Conservation (phyloP, 2,329 filamentous ascomycete species). For the Aureobasidium sp. region DNA sequence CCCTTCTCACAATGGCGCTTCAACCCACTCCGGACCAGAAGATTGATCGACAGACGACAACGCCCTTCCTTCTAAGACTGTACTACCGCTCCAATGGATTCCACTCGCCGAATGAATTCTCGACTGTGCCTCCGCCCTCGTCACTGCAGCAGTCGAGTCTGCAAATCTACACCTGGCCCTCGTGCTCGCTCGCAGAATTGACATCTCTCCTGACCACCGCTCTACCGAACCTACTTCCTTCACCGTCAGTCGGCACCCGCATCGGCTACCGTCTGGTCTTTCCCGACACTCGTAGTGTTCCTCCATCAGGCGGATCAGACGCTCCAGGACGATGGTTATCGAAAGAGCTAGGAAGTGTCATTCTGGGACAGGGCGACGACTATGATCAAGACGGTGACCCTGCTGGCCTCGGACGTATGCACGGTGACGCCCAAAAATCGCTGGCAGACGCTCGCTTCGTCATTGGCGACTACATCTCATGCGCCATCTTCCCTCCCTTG, state of each 20-base stretch:
- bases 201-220: constrained; percentile 78
- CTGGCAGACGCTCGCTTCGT: constrained; percentile 83
- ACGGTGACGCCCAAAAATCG: constrained; percentile 75
- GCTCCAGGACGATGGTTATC: constrained; percentile 71
- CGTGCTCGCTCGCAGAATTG: constrained; percentile 84
- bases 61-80: constrained; percentile 86
- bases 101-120: constrained; percentile 80
- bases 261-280: constrained; percentile 91
- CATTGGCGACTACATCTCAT: constrained; percentile 89
- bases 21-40: constrained; percentile 41
- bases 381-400: constrained; percentile 39
- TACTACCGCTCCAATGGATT: constrained; percentile 83
- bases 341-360: constrained; percentile 85
- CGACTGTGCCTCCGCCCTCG: constrained; percentile 50
- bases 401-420: constrained; percentile 40
- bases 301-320: constrained; percentile 36
- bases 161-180: constrained; percentile 87
- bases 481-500: constrained; percentile 80
- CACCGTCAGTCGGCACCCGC: constrained; percentile 81
- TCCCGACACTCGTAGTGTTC: constrained; percentile 69
- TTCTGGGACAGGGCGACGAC: constrained; percentile 57
- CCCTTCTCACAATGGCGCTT: constrained; percentile 35
- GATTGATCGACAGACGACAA: constrained; percentile 74
- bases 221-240: constrained; percentile 74
- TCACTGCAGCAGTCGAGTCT: constrained; percentile 61